Conservation (phyloP, 2,329 filamentous ascomycete genomes). For the Colletotrichum chrysophilum region DNA sequence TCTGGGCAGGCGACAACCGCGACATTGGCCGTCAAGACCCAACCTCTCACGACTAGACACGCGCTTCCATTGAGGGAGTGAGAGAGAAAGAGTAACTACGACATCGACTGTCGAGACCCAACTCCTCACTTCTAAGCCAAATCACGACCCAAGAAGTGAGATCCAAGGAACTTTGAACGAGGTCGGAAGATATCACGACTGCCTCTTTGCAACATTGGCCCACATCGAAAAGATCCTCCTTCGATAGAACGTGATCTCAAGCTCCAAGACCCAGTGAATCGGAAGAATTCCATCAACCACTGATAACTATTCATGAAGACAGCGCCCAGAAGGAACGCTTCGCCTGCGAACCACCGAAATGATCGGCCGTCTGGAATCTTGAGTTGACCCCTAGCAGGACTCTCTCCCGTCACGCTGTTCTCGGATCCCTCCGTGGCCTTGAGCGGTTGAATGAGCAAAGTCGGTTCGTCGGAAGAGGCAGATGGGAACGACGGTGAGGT, state of each 20-base stretch:
- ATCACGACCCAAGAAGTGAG: neutral
- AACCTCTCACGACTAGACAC: too few relatives aligned
- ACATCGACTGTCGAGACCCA: neutral
- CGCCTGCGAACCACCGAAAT: fast-evolving
- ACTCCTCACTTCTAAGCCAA: neutral
- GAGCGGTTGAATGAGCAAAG: neutral
- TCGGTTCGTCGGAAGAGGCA: neutral
- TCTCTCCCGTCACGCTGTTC: neutral
- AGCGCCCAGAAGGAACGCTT: neutral
- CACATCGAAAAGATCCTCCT: neutral
- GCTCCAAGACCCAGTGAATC: neutral
- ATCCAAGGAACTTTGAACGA: fast-evolving
- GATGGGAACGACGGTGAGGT: too few relatives aligned
- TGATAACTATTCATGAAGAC: fast-evolving
- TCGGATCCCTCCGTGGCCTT: neutral
- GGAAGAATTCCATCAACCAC: neutral
- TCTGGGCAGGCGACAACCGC: too few relatives aligned
- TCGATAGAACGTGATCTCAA: fast-evolving
- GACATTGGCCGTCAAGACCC: too few relatives aligned
- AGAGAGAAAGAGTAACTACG: neutral
- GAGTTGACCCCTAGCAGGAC: neutral
- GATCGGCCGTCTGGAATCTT: neutral
- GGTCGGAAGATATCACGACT: neutral
- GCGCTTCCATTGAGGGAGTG: neutral
- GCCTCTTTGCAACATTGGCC: fast-evolving